These are phyloP conservation scores for Golubevia sp. DNA, from an alignment of 1,284 basidiomycete genomes.

Conservation along the genomic window DNA sequence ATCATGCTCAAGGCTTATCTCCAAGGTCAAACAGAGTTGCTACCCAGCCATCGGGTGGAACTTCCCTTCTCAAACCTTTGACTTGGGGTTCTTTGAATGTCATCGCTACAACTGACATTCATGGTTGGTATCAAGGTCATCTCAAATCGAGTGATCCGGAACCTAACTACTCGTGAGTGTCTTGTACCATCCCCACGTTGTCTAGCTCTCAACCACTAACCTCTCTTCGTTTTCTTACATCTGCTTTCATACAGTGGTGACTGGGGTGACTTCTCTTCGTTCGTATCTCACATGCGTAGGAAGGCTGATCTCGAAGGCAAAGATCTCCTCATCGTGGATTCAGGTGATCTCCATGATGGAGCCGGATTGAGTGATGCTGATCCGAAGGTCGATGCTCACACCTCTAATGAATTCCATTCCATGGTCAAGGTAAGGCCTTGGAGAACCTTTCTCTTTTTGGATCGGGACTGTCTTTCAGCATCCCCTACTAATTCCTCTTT, in stretches of 20 bases:
- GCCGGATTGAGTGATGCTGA: slow-evolving; percentile 45
- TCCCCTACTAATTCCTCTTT: not conserved
- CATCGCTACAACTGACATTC: slow-evolving; percentile 49
- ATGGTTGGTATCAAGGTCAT: slow-evolving; percentile 48
- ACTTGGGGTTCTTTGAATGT: slow-evolving; percentile 43
- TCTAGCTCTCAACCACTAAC: too few species aligned
- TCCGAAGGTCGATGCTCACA: not conserved
- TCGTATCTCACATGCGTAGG: slow-evolving; percentile 37
- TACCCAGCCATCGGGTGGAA: slow-evolving; percentile 18
- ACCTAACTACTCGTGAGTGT: slow-evolving; percentile 39
- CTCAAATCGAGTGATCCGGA: slow-evolving; percentile 48
- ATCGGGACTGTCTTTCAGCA: not conserved
- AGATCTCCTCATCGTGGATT: slow-evolving; percentile 54
- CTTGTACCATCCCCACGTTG: too few species aligned
- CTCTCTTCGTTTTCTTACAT: too few species aligned
- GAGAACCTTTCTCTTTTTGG: not conserved
- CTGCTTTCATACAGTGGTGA: too few species aligned
- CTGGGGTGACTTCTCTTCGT: slow-evolving; percentile 56
- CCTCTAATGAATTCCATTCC: not conserved
- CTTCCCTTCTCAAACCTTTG: slow-evolving; percentile 24
- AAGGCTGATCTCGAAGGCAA: slow-evolving; percentile 29
- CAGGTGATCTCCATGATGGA: slow-evolving; percentile 53
- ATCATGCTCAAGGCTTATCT: slow-evolving; percentile 7
- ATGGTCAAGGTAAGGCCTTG: not conserved
- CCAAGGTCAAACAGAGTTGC: slow-evolving; percentile 9